Percentiles rank a stretch among this genome's conserved stretches.
Evolutionary conservation across 306 rosid genomes (phyloP).

Genomic region (Hylodesmum podocarpum): DNA sequence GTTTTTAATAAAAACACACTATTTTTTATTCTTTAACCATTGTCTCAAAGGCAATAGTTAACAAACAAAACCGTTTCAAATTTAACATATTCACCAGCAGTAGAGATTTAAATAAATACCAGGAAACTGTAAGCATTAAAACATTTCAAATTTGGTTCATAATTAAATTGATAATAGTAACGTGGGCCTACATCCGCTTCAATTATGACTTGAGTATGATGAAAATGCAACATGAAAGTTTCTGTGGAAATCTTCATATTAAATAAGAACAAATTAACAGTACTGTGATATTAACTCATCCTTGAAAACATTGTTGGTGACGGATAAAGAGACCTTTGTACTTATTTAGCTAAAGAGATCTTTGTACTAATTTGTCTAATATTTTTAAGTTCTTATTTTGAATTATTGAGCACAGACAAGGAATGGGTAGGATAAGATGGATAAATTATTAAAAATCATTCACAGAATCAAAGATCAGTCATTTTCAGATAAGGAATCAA

Average conservation of each 20-base stretch:
- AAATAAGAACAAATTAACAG: not conserved
- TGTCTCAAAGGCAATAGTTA: too few relatives aligned
- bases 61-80: not conserved
- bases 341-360: not conserved
- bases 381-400: not conserved
- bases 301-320: not conserved
- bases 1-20: too few relatives aligned
- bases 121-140: not conserved
- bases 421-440: not conserved
- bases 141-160: not conserved
- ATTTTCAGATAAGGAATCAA: not conserved
- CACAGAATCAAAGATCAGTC: not conserved
- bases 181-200: too few relatives aligned
- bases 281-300: not conserved
- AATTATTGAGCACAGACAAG: not conserved
- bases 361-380: not conserved
- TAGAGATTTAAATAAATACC: not conserved
- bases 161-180: not conserved
- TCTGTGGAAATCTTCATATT: not conserved
- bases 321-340: not conserved
- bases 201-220: too few relatives aligned
- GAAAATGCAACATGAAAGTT: slow-evolving; percentile 14
- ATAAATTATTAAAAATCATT: slow-evolving; percentile 8
- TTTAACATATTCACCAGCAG: not conserved
- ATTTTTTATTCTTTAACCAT: too few relatives aligned